Evolutionary conservation across 768 basidiomycete species (phyloP).

Genomic region (Lactarius quietus): DNA sequence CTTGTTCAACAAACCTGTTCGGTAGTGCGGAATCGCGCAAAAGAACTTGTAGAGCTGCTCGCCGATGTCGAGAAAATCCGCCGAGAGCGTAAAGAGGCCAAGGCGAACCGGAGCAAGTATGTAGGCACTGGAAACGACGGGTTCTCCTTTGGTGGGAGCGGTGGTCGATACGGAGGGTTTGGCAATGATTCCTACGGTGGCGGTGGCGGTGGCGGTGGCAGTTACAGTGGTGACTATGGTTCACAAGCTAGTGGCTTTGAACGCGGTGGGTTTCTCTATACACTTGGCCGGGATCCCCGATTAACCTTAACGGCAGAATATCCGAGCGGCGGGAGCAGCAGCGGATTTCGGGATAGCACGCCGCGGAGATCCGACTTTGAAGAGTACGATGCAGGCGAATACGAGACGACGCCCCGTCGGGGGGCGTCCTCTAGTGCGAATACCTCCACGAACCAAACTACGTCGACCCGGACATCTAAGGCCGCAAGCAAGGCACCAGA

Average conservation of each 20-base stretch:
- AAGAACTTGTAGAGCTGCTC: slow-evolving; percentile 89
- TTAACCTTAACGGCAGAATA: slow-evolving; percentile 17
- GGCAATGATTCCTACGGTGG: slow-evolving; percentile 45
- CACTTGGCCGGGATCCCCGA: slow-evolving; percentile 4
- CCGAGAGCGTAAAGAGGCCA: slow-evolving; percentile 86
- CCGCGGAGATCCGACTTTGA: slow-evolving; percentile 62
- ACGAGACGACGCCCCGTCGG: slow-evolving; percentile 54
- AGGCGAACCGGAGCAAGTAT: slow-evolving; percentile 87
- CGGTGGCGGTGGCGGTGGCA: slow-evolving; percentile 25
- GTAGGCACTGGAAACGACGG: slow-evolving; percentile 82
- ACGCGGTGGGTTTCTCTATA: slow-evolving; percentile 27
- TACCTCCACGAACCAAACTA: slow-evolving; percentile 33
- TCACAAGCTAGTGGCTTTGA: slow-evolving; percentile 40
- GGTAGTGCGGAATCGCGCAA: slow-evolving; percentile 91
- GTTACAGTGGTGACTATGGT: slow-evolving; percentile 39
- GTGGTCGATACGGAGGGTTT: slow-evolving; percentile 67
- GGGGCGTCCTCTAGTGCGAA: slow-evolving; percentile 38
- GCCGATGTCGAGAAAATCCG: slow-evolving; percentile 90
- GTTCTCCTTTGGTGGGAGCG: slow-evolving; percentile 55
- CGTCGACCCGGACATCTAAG: slow-evolving; percentile 29
- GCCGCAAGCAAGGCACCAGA: slow-evolving; percentile 38
- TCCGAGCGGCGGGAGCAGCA: slow-evolving; percentile 41
- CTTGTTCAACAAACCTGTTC: background rate
- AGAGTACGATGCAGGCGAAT: slow-evolving; percentile 96
- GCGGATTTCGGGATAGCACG: slow-evolving; percentile 57